Evolutionary conservation across 169 alveolate genomes (phyloP), one percentile per base, ranked within the genome.

Genomic region (Eimeria tenella): DNA sequence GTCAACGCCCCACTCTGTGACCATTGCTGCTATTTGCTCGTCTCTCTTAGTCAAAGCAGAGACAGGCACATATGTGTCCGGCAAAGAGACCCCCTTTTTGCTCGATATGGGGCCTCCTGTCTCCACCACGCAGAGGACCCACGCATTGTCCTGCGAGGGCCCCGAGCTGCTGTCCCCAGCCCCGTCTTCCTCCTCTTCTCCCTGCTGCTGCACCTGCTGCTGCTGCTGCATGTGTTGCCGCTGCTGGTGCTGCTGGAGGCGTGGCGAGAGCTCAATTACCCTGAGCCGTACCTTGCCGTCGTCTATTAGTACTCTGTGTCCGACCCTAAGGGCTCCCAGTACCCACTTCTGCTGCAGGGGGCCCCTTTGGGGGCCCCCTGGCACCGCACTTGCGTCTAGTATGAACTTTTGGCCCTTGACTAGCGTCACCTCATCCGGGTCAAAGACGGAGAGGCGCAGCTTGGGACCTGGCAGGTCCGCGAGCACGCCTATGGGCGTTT

Each of bases 391-490:
- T 31, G 99, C 98, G 58, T 98, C 98, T 23, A 99, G 97, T 73
- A 94, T 97, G 58, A 98, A 97, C 56, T 97, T 95, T 87, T 98
- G 97, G 13, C 99, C 99, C 52, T 96, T 98, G 65, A 94, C 97
- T 42, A 99, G 96, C 5, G 93, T 94, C 3, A 98, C 96, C 95
- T 97, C 96, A 25, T 81, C 95, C 23, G 65, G 98, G 71, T 97
- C 96, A 50, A 98, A 95, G 93, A 96, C 65, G 55, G 99, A 99
- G 42, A 99, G 98, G 91, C 99, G 96, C 58, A 99, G 97, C 95
- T 99, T 99, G 11, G 99, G 99, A 0, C 99, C 99, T 96, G 99
- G 98, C 13, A 93, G 84, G 42, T 93, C 95, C 4, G 95, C 95
- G 6, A 93, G 63, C 0, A 93, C 90, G 4, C 95, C 97, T 25